These are phyloP conservation scores for Beauveria brongniartii DNA, from an alignment of 2,329 filamentous ascomycete species.

Conservation along the genomic window DNA sequence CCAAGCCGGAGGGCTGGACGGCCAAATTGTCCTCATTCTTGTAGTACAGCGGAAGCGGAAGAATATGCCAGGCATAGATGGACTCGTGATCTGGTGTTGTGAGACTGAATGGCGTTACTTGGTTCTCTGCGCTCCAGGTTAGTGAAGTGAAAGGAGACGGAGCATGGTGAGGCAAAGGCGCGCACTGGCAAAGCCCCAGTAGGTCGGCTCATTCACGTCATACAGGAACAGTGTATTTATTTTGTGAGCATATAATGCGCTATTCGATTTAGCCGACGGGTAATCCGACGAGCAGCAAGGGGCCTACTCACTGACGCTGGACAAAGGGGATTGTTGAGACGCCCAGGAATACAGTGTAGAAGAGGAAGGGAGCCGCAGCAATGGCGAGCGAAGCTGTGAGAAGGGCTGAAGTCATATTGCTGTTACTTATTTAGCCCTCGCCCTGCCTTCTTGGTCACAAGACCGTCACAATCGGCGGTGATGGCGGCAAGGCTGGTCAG, in stretches of 20 bases:
- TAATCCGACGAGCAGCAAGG: not conserved
- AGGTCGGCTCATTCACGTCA: slow-evolving; percentile 67
- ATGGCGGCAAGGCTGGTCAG: not conserved
- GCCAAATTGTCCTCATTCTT: slow-evolving; percentile 59
- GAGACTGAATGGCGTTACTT: slow-evolving; percentile 80
- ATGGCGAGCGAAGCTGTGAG: slow-evolving; percentile 36
- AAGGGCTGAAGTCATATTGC: not conserved
- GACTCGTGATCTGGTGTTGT: slow-evolving; percentile 65
- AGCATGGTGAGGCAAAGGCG: not conserved
- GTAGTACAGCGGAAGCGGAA: slow-evolving; percentile 70
- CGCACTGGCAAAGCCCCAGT: slow-evolving; percentile 77
- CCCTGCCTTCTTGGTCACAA: not conserved
- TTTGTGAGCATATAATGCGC: slow-evolving; percentile 77
- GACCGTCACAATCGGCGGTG: not conserved
- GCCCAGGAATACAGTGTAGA: slow-evolving; percentile 61
- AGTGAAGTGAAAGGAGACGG: not conserved
- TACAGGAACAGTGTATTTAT: slow-evolving; percentile 65
- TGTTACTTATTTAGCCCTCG: not conserved
- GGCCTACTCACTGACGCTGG: slow-evolving; percentile 64
- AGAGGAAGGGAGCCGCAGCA: slow-evolving; percentile 48
- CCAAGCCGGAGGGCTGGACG: slow-evolving; percentile 40
- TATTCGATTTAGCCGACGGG: slow-evolving; percentile 24
- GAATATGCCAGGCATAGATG: slow-evolving; percentile 84
- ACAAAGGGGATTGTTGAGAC: slow-evolving; percentile 60
- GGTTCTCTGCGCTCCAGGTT: slow-evolving; percentile 52